Conservation (phyloP, 208 protist species). For the Strigomonas culicis region DNA sequence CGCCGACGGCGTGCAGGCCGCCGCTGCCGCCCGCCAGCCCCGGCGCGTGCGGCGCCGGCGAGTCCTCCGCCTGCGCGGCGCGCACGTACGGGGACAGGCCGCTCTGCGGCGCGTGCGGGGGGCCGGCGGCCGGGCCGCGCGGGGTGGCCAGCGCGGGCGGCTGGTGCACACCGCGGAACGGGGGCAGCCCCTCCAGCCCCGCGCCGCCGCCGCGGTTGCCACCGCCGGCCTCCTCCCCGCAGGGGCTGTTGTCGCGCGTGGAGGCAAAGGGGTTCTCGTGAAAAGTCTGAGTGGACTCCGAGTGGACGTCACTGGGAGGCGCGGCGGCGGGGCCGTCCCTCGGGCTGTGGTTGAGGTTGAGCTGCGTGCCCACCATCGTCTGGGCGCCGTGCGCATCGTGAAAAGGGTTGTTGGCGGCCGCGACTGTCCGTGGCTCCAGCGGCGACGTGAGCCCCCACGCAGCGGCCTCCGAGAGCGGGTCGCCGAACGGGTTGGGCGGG, state of each 20-base stretch:
- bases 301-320: not conserved
- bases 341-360: not conserved
- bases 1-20: not conserved
- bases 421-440: not conserved
- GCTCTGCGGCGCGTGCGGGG: no score
- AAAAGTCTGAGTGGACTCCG: not conserved
- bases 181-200: no score
- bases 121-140: no score
- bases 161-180: no score
- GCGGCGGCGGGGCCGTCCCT: no score
- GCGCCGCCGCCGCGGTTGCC: no score
- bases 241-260: no score
- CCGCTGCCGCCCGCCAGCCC: no score
- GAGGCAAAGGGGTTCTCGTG: not conserved
- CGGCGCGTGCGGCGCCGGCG: not conserved
- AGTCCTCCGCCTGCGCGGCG: not conserved
- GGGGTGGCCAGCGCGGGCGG: not conserved
- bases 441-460: no score
- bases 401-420: not conserved
- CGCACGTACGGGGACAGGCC: not conserved
- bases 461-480: no score
- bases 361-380: not conserved
- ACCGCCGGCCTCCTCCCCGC: no score
- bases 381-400: no score
- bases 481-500: not conserved